A percentile compares a stretch with the other conserved stretches of the same genome.
Evolutionary conservation across 164 flowering plant species (phyloP).

Genomic region (Chimonanthus praecox): DNA sequence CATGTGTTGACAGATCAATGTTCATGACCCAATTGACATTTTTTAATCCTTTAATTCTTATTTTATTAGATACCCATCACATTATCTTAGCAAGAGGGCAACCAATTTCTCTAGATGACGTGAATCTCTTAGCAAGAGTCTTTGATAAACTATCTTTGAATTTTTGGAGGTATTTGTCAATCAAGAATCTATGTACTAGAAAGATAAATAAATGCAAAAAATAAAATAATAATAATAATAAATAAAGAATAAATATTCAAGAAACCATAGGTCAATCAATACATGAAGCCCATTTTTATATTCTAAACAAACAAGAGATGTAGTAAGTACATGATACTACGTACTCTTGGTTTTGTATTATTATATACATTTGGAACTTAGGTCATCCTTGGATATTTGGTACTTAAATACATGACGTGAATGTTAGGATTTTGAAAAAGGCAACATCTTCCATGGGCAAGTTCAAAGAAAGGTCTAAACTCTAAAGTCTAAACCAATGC

Average conservation of each 20-base stretch:
- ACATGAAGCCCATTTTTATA: not conserved
- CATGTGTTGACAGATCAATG: slow-evolving; percentile 27
- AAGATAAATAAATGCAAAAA: no score
- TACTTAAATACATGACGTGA: not conserved
- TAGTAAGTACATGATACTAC: not conserved
- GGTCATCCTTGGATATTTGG: not conserved
- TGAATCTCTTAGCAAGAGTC: slow-evolving; percentile 20
- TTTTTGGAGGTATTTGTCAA: slow-evolving; percentile 16
- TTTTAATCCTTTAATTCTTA: not conserved
- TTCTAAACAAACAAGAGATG: not conserved
- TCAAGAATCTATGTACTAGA: not conserved
- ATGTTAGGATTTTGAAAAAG: not conserved
- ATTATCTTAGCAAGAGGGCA: slow-evolving; percentile 7
- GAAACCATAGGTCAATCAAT: not conserved
- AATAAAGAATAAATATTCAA: not conserved
- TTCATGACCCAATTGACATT: slow-evolving; percentile 31
- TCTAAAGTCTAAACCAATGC: no score
- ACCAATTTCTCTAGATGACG: slow-evolving; percentile 18
- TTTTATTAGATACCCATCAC: slow-evolving; percentile 2
- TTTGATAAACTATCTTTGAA: slow-evolving; percentile 28
- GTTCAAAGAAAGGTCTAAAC: not conserved
- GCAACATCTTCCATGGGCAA: not conserved
- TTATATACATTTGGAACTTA: not conserved
- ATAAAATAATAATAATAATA: no score
- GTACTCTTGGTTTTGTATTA: not conserved